Evolutionary conservation across 2,329 filamentous ascomycete species (phyloP).

Genomic region (Calonectria fujianensis): DNA sequence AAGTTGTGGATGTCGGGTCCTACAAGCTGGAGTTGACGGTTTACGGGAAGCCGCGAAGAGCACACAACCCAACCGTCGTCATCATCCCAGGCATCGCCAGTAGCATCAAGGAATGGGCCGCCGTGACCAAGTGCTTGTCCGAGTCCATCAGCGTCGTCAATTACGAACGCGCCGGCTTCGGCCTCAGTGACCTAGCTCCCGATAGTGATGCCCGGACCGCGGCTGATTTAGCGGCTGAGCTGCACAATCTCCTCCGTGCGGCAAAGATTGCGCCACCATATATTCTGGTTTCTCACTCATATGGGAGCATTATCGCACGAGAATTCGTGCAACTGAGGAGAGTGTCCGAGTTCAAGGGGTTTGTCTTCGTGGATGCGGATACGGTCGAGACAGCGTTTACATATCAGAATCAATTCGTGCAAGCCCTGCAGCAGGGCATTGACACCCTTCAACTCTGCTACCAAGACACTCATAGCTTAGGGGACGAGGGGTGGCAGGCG

Average conservation of each 20-base stretch:
- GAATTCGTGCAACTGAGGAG: slow-evolving; percentile 39
- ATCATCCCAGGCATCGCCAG: slow-evolving; percentile 40
- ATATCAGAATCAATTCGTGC: not conserved
- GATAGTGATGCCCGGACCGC: slow-evolving; percentile 6
- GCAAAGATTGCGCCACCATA: slow-evolving; percentile 43
- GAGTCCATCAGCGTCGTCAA: slow-evolving; percentile 36
- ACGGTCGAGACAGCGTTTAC: slow-evolving; percentile 10
- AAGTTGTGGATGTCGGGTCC: slow-evolving; percentile 36
- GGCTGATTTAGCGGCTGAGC: slow-evolving; percentile 31
- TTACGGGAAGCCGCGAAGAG: slow-evolving; percentile 40
- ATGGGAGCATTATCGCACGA: slow-evolving; percentile 19
- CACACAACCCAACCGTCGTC: slow-evolving; percentile 43
- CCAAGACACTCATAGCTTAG: not conserved
- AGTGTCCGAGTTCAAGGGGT: slow-evolving; percentile 41
- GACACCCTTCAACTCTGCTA: slow-evolving; percentile 32
- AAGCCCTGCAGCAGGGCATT: slow-evolving; percentile 1
- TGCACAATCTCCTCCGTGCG: slow-evolving; percentile 34
- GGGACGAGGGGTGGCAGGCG: not conserved
- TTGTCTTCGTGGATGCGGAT: slow-evolving; percentile 42
- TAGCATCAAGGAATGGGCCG: slow-evolving; percentile 44
- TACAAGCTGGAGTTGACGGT: slow-evolving; percentile 28
- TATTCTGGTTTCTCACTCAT: slow-evolving; percentile 37
- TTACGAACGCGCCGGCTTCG: slow-evolving; percentile 43
- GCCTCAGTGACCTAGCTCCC: slow-evolving; percentile 35
- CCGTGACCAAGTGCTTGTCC: slow-evolving; percentile 28